These are phyloP conservation scores for barrel medic (Medicago truncatula) DNA, from an alignment of 306 rosid genomes.

Conservation along the genomic window MtrunA17r5.0-ANR NC_053045.1:47455001-47455500, in stretches of 20 bases:
- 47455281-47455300: conserved; percentile 46
- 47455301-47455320: conserved; percentile 51
- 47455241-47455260: conserved; percentile 58
- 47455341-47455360: conserved; percentile 50
- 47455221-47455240: conserved; percentile 65
- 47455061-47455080: conserved; percentile 30
- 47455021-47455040: conserved; percentile 45
- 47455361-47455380: conserved; percentile 51
- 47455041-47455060: conserved; percentile 42
- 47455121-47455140: conserved; percentile 39
- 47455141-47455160: conserved; percentile 38
- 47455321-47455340: conserved; percentile 49
- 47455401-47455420: conserved; percentile 50
- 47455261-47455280: conserved; percentile 52
- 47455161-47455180: conserved; percentile 43
- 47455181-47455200: conserved; percentile 38
- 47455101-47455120: conserved; percentile 49
- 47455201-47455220: conserved; percentile 62
- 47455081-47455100: conserved; percentile 43
- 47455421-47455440: conserved; percentile 50
- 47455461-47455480: conserved; percentile 64
- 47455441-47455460: conserved; percentile 60
- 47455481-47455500: conserved; percentile 65
- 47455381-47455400: conserved; percentile 61
- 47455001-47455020: conserved; percentile 43